phyloP scores from a whole-genome alignment of 2,329 filamentous ascomycete genomes.

The Xylariaceae sp. region DNA sequence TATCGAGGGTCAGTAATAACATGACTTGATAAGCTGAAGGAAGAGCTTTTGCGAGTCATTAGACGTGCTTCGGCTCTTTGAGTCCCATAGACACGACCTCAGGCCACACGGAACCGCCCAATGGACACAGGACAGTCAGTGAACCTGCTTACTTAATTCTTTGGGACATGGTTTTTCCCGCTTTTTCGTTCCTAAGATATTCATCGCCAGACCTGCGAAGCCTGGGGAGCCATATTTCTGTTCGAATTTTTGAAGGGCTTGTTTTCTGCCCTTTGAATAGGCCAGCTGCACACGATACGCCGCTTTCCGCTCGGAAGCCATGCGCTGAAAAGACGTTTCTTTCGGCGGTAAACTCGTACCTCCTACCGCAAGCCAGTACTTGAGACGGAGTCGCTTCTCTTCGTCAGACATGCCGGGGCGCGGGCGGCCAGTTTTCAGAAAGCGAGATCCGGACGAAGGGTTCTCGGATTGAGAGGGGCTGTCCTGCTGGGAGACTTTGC shows the following conservation, averaged over 20 bases:
- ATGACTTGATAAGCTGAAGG: too few species aligned
- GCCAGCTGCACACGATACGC: slow-evolving; percentile 4
- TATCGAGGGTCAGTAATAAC: too few species aligned
- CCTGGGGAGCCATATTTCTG: slow-evolving; percentile 2
- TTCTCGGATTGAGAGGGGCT: too few species aligned
- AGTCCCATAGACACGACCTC: too few species aligned
- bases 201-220: neutral
- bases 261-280: neutral
- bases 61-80: too few species aligned
- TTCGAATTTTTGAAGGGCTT: slow-evolving; percentile 10
- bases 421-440: neutral
- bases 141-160: too few species aligned
- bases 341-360: slow-evolving; percentile 10
- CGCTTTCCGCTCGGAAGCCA: slow-evolving; percentile 15
- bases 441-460: too few species aligned
- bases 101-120: too few species aligned
- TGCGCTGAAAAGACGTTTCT: slow-evolving; percentile 4
- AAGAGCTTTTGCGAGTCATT: too few species aligned
- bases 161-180: neutral
- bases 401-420: neutral
- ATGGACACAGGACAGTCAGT: neutral
- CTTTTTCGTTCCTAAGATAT: neutral
- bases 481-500: too few species aligned
- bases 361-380: slow-evolving; percentile 11
- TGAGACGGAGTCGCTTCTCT: slow-evolving; percentile 3